These are phyloP conservation scores for Triticum turgidum DNA, from an alignment of 176 grass and related monocot genomes.

Conservation along the genomic window DNA sequence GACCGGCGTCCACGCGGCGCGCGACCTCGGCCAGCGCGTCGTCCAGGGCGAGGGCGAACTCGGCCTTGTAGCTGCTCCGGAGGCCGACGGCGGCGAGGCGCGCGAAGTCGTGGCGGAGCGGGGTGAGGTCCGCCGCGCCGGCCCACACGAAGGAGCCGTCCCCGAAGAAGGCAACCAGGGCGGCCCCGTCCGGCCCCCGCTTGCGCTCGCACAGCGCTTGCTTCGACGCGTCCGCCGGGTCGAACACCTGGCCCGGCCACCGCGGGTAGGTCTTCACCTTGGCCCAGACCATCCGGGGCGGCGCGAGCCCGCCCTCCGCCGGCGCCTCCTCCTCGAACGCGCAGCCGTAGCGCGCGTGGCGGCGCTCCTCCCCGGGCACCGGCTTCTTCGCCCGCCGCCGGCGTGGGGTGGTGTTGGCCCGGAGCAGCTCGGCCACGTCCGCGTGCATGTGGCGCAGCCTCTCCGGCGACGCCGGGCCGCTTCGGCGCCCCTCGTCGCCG, in stretches of 20 bases:
- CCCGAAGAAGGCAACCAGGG: constrained; percentile 51
- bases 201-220: constrained; percentile 13
- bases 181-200: background rate
- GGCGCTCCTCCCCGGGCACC: too few species aligned
- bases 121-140: constrained; percentile 22
- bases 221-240: constrained; percentile 48
- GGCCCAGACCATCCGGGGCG: constrained; percentile 52
- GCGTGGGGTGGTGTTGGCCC: background rate
- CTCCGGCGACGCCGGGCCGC: background rate
- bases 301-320: constrained; percentile 14
- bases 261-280: constrained; percentile 74
- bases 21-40: constrained; percentile 54
- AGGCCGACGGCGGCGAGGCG: constrained; percentile 13
- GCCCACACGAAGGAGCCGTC: constrained; percentile 57
- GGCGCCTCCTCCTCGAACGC: constrained; percentile 37
- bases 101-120: constrained; percentile 39
- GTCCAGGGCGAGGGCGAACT: constrained; percentile 40
- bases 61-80: background rate
- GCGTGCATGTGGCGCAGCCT: constrained; percentile 25
- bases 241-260: constrained; percentile 79
- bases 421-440: constrained; percentile 22
- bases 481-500: background rate
- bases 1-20: constrained; percentile 30
- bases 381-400: background rate
- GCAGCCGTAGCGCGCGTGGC: constrained; percentile 22